phyloP scores from a whole-genome alignment of 2,329 filamentous ascomycete species.

The Xylariales sp. region DNA sequence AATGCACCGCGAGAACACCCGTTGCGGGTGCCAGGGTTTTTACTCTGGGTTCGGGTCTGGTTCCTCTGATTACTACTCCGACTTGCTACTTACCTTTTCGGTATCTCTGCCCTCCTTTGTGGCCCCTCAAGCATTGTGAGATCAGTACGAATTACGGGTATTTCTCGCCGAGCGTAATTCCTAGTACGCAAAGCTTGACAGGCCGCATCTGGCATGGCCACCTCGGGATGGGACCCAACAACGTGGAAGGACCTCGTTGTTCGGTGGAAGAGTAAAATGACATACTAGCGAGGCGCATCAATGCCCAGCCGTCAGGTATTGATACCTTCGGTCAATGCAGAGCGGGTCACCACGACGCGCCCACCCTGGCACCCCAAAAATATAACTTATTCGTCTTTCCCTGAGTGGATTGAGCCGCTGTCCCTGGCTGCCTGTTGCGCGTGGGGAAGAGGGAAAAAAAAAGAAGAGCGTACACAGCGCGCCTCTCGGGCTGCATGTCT shows the following conservation, averaged over 20 bases:
- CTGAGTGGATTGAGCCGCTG: neutral
- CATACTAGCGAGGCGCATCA: constrained; percentile 9
- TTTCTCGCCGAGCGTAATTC: neutral
- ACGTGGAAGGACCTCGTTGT: constrained; percentile 8
- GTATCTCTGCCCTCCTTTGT: neutral
- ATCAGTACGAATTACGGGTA: neutral
- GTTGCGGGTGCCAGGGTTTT: neutral
- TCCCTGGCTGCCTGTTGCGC: neutral
- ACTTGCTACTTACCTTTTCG: neutral
- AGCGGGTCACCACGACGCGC: too few relatives aligned
- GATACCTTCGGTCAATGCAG: too few relatives aligned
- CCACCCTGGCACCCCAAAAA: too few relatives aligned
- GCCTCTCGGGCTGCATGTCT: too few relatives aligned
- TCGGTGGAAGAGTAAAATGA: neutral
- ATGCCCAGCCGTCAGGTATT: constrained; percentile 10
- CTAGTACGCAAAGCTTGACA: constrained; percentile 1
- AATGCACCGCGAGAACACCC: neutral
- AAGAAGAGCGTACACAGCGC: too few relatives aligned
- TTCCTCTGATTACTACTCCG: neutral
- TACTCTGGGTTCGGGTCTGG: neutral
- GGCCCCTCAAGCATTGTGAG: neutral
- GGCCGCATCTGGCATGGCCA: constrained; percentile 7
- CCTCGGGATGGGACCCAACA: constrained; percentile 7
- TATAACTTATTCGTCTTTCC: neutral
- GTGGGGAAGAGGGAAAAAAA: too few relatives aligned